phyloP scores from a whole-genome alignment of 179 eudicot genomes.

The Pouteria campechiana region DNA sequence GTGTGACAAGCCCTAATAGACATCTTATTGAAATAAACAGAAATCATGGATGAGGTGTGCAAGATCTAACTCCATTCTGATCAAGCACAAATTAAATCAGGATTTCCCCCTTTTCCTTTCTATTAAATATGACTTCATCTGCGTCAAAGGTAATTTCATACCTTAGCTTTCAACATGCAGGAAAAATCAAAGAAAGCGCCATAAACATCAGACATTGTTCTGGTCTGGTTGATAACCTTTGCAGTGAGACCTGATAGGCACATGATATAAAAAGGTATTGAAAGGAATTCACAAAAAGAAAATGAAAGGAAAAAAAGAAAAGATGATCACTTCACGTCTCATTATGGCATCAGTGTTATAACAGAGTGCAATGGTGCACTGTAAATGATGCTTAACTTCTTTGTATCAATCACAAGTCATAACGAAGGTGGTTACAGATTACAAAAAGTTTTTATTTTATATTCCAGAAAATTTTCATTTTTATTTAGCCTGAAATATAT shows the following conservation, averaged over 20 bases:
- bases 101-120: not conserved
- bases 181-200: constrained; percentile 86
- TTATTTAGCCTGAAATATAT: no score
- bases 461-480: no score
- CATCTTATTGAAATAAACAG: not conserved
- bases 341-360: no score
- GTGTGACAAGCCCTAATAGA: not conserved
- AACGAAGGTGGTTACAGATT: no score
- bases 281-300: not conserved
- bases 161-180: constrained; percentile 75
- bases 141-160: constrained; percentile 5
- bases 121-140: not conserved
- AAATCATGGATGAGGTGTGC: no score
- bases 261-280: no score
- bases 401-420: no score
- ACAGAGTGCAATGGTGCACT: no score
- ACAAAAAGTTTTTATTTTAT: no score
- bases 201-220: constrained; percentile 73
- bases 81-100: not conserved
- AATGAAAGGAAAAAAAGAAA: not conserved
- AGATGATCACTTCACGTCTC: no score
- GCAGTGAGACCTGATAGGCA: constrained; percentile 93
- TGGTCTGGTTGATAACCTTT: constrained; percentile 52
- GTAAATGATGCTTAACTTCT: no score
- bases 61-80: no score